These are phyloP conservation scores for Lithohypha guttulata DNA, from an alignment of 2,329 filamentous ascomycete species.

Conservation along the genomic window DNA sequence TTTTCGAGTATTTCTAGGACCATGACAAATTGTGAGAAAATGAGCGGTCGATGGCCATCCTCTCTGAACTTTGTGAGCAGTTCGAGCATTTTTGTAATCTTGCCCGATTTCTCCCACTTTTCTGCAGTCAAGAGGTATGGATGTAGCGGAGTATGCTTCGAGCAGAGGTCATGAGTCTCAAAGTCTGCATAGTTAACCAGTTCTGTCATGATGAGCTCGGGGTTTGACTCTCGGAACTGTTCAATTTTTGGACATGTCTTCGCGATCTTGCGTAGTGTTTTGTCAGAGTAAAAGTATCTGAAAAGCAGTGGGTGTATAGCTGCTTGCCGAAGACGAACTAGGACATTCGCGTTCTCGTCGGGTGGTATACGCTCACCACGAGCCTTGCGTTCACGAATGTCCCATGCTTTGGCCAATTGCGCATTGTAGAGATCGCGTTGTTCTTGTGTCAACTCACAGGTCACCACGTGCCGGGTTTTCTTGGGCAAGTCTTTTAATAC, in stretches of 20 bases:
- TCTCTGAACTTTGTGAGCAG: conserved; percentile 62
- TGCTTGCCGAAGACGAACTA: conserved; percentile 87
- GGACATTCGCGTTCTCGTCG: conserved; percentile 51
- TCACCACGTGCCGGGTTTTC: conserved; percentile 67
- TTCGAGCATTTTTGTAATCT: conserved; percentile 69
- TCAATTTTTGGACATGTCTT: conserved; percentile 64
- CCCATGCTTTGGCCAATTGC: conserved; percentile 52
- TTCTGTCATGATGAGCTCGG: conserved; percentile 44
- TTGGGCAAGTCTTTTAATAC: conserved; percentile 71
- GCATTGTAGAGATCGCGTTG: conserved; percentile 66
- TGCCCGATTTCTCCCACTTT: conserved; percentile 67
- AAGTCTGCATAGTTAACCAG: conserved; percentile 48
- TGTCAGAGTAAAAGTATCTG: conserved; percentile 66
- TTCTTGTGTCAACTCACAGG: conserved; percentile 63
- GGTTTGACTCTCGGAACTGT: conserved; percentile 39
- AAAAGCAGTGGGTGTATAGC: conserved; percentile 87
- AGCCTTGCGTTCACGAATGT: conserved; percentile 50
- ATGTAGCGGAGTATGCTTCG: conserved; percentile 41
- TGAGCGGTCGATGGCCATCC: conserved; percentile 74
- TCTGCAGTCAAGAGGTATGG: conserved; percentile 48
- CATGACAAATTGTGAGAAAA: conserved; percentile 89
- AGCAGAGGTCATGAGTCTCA: conserved; percentile 49
- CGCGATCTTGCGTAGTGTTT: conserved; percentile 64
- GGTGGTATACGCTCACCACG: conserved; percentile 45
- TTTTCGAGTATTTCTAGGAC: conserved; percentile 83